phyloP scores from a whole-genome alignment of 495 filamentous ascomycete species.

The Penicillium verhagenii region DNA sequence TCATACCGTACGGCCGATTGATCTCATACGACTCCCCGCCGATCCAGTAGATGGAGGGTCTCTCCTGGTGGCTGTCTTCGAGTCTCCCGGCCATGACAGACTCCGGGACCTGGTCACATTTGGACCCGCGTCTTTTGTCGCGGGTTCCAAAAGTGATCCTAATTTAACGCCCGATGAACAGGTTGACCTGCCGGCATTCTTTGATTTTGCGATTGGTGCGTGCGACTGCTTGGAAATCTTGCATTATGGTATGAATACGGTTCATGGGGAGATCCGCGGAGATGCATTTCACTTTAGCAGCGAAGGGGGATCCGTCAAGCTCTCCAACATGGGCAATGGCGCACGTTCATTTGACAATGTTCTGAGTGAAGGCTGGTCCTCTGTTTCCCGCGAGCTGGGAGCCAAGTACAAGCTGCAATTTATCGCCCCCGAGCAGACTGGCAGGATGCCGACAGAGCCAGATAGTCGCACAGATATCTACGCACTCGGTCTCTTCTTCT shows the following conservation, averaged over 20 bases:
- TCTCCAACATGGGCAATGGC: constrained; percentile 82
- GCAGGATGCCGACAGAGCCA: constrained; percentile 82
- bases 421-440: constrained; percentile 90
- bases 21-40: constrained; percentile 63
- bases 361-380: constrained; percentile 79
- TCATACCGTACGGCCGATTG: constrained; percentile 73
- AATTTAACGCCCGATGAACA: constrained; percentile 53
- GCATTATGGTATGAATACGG: constrained; percentile 76
- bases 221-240: constrained; percentile 81
- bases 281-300: constrained; percentile 84
- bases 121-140: constrained; percentile 69
- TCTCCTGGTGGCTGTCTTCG: constrained; percentile 73
- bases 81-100: constrained; percentile 73
- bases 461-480: constrained; percentile 91
- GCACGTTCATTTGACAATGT: constrained; percentile 84
- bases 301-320: constrained; percentile 65
- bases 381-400: constrained; percentile 73
- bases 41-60: constrained; percentile 61
- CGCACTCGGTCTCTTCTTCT: constrained; percentile 81
- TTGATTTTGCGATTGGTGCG: constrained; percentile 86
- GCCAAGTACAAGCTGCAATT: constrained; percentile 82
- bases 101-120: constrained; percentile 68
- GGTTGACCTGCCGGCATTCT: constrained; percentile 68
- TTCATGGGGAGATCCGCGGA: constrained; percentile 83
- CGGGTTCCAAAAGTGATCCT: constrained; percentile 48